These are phyloP conservation scores for Gentiana straminea DNA, from an alignment of 257 asterid genomes.

Conservation along the genomic window DNA sequence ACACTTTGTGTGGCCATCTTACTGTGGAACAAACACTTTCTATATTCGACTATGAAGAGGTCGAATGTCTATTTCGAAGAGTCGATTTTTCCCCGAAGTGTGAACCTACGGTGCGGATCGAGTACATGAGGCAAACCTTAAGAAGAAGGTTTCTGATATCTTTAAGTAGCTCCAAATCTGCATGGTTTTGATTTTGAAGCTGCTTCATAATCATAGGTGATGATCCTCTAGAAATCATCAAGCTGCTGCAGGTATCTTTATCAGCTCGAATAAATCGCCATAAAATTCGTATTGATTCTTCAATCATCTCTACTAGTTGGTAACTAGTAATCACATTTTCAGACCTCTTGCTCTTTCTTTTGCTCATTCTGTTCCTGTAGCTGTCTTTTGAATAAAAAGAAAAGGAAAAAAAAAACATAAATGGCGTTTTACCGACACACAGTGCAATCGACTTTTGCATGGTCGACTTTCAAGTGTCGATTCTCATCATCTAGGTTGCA, in stretches of 20 bases:
- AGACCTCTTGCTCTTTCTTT: conserved; percentile 21
- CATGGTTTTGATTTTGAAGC: conserved; percentile 32
- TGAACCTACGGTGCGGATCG: too few relatives aligned
- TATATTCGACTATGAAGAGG: too few relatives aligned
- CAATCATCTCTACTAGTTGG: conserved; percentile 69
- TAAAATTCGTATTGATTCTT: conserved; percentile 82
- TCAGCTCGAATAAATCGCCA: conserved; percentile 84
- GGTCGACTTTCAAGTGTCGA: too few relatives aligned
- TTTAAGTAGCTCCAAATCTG: conserved; percentile 37
- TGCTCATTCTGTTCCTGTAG: conserved; percentile 34
- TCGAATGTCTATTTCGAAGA: too few relatives aligned
- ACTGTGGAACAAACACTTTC: too few relatives aligned
- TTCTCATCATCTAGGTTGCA: too few relatives aligned
- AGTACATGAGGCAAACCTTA: conserved; percentile 32
- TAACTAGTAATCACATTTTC: conserved; percentile 57
- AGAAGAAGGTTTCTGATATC: conserved; percentile 49
- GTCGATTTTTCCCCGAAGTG: too few relatives aligned
- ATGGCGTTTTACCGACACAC: too few relatives aligned
- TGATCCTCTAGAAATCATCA: conserved; percentile 12
- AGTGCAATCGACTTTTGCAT: too few relatives aligned
- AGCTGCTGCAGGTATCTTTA: conserved; percentile 35
- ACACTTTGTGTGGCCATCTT: too few relatives aligned
- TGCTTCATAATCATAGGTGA: neutral
- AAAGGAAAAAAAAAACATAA: neutral
- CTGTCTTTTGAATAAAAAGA: conserved; percentile 52